Percentiles rank a stretch among this genome's conserved stretches.
Evolutionary conservation across 805 yeast species (phyloP).

Genomic region (Saturnispora galanensis): DNA sequence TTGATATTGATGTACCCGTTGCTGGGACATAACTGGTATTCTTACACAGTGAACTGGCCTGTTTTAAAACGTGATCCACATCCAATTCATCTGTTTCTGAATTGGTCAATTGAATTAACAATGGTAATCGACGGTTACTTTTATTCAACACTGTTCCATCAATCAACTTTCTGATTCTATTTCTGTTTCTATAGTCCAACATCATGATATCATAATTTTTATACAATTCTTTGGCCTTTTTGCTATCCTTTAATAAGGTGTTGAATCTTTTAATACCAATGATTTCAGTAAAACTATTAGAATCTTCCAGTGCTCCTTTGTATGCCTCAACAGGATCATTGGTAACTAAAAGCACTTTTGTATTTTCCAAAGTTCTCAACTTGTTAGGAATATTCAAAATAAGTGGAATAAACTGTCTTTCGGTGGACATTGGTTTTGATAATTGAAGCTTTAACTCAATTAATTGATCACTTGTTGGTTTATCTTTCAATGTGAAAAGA

Average conservation of each 20-base stretch:
- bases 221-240: constrained; percentile 37
- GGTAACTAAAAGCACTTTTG: constrained; percentile 52
- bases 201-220: constrained; percentile 59
- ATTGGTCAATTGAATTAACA: constrained; percentile 51
- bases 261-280: constrained; percentile 49
- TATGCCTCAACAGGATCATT: constrained; percentile 63
- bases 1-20: constrained; percentile 47
- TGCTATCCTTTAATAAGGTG: constrained; percentile 33
- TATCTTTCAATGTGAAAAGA: constrained; percentile 22
- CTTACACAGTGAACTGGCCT: constrained; percentile 52
- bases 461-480: constrained; percentile 21
- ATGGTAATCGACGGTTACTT: constrained; percentile 58
- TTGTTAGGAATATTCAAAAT: constrained; percentile 48
- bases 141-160: constrained; percentile 50
- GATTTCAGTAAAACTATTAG: constrained; percentile 51
- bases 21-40: constrained; percentile 56
- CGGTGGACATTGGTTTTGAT: constrained; percentile 32
- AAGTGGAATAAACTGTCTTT: constrained; percentile 44
- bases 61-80: constrained; percentile 51
- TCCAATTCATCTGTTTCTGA: constrained; percentile 52
- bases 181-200: constrained; percentile 60
- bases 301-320: constrained; percentile 37
- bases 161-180: constrained; percentile 45
- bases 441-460: constrained; percentile 40
- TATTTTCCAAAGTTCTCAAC: constrained; percentile 38